These are phyloP conservation scores for Ampelocalamus luodianensis DNA, from an alignment of 176 grass and related monocot species.

Conservation along the genomic window DNA sequence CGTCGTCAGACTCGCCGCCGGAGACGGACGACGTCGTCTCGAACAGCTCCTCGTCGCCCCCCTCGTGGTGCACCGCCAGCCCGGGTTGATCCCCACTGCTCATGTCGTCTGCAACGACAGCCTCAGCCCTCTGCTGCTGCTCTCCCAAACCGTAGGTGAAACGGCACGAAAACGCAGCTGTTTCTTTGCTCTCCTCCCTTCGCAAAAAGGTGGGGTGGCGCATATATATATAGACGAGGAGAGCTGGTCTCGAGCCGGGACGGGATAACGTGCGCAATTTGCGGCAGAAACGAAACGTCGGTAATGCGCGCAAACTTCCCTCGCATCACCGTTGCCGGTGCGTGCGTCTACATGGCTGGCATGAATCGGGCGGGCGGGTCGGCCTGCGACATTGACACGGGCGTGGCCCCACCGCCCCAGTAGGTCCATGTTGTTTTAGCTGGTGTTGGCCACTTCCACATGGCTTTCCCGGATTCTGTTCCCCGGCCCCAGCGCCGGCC, in stretches of 20 bases:
- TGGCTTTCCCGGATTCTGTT: slow-evolving; percentile 28
- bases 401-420: neutral
- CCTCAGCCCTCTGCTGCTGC: neutral
- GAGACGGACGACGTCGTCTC: slow-evolving; percentile 45
- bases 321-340: neutral
- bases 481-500: neutral
- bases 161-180: neutral
- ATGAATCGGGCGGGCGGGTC: neutral
- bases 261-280: neutral
- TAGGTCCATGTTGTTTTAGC: neutral
- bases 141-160: neutral
- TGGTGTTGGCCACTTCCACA: neutral
- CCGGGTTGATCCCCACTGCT: neutral
- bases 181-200: neutral
- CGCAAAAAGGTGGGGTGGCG: slow-evolving; percentile 15
- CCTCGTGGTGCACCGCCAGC: slow-evolving; percentile 9
- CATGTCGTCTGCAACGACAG: slow-evolving; percentile 23
- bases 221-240: neutral
- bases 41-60: slow-evolving; percentile 47
- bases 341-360: neutral
- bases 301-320: neutral
- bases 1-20: slow-evolving; percentile 49
- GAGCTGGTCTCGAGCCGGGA: neutral
- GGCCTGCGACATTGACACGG: neutral
- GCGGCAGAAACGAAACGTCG: no score